phyloP scores from a whole-genome alignment of 495 filamentous ascomycete species.

The Trichocladium antarcticum region DNA sequence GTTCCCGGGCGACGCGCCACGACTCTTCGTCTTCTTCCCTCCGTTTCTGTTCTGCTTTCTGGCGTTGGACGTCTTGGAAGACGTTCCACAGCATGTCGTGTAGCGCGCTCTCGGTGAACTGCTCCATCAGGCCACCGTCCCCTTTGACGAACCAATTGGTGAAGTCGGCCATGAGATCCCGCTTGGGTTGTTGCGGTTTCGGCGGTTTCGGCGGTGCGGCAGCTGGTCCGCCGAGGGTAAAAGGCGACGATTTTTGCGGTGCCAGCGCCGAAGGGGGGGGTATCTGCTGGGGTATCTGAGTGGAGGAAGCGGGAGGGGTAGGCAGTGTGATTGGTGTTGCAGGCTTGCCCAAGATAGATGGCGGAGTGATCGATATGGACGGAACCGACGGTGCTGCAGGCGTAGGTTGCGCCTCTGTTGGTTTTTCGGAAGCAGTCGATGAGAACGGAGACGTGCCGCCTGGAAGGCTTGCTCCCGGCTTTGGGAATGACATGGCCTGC shows the following conservation, averaged over 20 bases:
- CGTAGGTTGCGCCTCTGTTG: background rate
- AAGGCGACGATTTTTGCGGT: background rate
- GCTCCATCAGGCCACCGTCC: constrained; percentile 34
- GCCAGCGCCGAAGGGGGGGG: background rate
- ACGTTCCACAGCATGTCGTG: constrained; percentile 25
- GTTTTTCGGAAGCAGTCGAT: background rate
- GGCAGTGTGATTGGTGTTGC: background rate
- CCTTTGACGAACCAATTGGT: constrained; percentile 38
- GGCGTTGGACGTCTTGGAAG: constrained; percentile 24
- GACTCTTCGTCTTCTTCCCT: constrained; percentile 34
- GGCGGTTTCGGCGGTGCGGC: background rate
- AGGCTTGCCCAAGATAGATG: background rate
- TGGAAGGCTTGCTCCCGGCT: background rate
- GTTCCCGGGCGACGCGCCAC: constrained; percentile 29
- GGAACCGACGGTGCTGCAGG: background rate
- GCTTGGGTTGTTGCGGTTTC: constrained; percentile 4
- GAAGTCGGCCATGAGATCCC: constrained; percentile 31
- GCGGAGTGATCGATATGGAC: constrained; percentile 4
- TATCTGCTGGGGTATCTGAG: background rate
- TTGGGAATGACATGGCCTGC: background rate
- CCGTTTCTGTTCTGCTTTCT: constrained; percentile 28
- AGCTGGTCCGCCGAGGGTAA: background rate
- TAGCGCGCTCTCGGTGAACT: constrained; percentile 28
- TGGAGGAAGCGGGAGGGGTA: background rate
- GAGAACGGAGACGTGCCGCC: background rate